Conservation (phyloP, 2,329 filamentous ascomycete genomes). For the Diaporthe sp. region DNA sequence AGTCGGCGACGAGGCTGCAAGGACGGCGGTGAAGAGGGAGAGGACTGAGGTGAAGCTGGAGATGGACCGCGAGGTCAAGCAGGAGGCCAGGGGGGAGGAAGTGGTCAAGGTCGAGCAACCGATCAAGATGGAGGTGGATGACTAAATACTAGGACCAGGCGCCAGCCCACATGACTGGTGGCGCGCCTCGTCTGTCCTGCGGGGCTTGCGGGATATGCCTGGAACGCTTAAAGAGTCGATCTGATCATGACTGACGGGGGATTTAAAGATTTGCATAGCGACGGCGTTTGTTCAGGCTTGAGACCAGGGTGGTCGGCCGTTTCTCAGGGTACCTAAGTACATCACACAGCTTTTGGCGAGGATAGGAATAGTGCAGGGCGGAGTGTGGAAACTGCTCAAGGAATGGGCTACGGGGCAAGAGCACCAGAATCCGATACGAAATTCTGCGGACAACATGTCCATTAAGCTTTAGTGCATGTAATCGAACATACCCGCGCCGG, state of each 20-base stretch:
- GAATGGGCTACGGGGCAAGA: neutral
- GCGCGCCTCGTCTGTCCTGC: conserved; percentile 9
- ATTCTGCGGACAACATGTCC: conserved; percentile 32
- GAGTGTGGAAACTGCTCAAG: neutral
- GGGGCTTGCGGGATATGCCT: conserved; percentile 1
- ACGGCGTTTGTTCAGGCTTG: conserved; percentile 34
- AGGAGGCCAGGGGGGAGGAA: conserved; percentile 54
- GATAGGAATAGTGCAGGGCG: neutral
- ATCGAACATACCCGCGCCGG: neutral
- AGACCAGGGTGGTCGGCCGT: neutral
- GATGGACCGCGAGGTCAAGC: conserved; percentile 64
- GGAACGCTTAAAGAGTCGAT: conserved; percentile 32
- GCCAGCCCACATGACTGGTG: conserved; percentile 7
- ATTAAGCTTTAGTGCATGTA: conserved; percentile 40
- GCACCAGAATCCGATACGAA: conserved; percentile 26
- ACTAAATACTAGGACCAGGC: conserved; percentile 50
- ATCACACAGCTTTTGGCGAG: neutral
- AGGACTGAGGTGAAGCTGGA: conserved; percentile 59
- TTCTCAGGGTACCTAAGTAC: neutral
- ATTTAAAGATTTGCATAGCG: conserved; percentile 43
- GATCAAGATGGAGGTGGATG: conserved; percentile 64
- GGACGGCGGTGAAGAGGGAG: conserved; percentile 52
- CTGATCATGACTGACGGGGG: neutral
- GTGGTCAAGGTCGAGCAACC: conserved; percentile 48
- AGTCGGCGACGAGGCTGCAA: conserved; percentile 50